Evolutionary conservation across 2,329 filamentous ascomycete species (phyloP), one percentile per base, ranked within the genome.

Genomic region (Colletotrichum orchidophilum): DNA sequence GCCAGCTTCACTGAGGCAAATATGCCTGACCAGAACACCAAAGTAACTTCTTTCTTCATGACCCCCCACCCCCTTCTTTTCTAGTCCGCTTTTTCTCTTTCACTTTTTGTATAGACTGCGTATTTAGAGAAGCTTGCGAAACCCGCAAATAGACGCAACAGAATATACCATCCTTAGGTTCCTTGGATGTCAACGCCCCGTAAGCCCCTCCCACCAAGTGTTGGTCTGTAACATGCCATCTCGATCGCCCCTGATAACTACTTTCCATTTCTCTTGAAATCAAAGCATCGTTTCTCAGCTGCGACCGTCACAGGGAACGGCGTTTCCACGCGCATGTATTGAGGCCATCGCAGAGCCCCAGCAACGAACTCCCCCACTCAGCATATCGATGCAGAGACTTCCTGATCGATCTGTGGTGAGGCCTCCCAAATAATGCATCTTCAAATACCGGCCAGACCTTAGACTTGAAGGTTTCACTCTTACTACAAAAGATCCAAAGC

Each of bases 11-110:
- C 66, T 1, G 66, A 68, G 33, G 53, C 33, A 24, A 58, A 50
- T 35, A 18, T 68, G 27, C 60, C 58, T 6, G 66, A 68, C 18
- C 66, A 63, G 29, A 49, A 21, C 26, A 33, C 26, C 27, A 68
- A 68, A 35, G 65, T 67, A n/a, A 29, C n/a, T 27, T 21, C 13
- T 13, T 3, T 27, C 5, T 21, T 8, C 35, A 6, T n/a, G 8
- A 24, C 5, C 39, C 4, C 18, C 24, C 13, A 15, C 26, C 7
- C 18, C 18, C 18, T 46, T 3, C 18, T n/a, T 3, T 8, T 21
- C 39, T 9, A 3, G n/a, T n/a, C n/a, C n/a, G n/a, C n/a, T n/a
- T n/a, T n/a, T n/a, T n/a, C n/a, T n/a, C n/a, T n/a, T n/a, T n/a
- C n/a, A n/a, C n/a, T n/a, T n/a, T n/a, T n/a, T n/a, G n/a, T n/a